These are phyloP conservation scores for Wickerhamiella sorbophila DNA, from an alignment of 805 yeast genomes.

Conservation along the genomic window DNA sequence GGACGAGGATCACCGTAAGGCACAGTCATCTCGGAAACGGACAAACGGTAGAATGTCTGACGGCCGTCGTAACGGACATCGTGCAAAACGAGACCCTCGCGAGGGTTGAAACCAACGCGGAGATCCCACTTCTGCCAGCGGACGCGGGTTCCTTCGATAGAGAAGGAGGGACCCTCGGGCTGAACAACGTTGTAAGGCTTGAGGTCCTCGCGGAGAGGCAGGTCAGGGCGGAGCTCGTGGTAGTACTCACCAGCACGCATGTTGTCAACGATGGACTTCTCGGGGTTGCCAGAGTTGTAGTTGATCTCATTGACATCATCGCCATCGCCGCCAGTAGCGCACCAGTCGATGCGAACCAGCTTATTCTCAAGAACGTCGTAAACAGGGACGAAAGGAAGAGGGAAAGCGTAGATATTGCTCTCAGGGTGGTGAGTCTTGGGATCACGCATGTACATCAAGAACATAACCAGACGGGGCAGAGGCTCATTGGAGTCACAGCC, in stretches of 20 bases:
- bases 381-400: conserved; percentile 60
- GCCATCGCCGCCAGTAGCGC: conserved; percentile 55
- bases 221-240: conserved; percentile 48
- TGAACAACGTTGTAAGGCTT: conserved; percentile 69
- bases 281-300: conserved; percentile 42
- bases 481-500: conserved; percentile 51
- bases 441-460: conserved; percentile 64
- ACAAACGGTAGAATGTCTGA: conserved; percentile 55
- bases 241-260: conserved; percentile 57
- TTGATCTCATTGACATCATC: conserved; percentile 46
- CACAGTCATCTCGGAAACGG: conserved; percentile 73
- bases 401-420: conserved; percentile 51
- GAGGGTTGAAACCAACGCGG: conserved; percentile 49
- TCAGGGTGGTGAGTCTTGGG: conserved; percentile 33
- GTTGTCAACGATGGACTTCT: conserved; percentile 37
- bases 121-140: conserved; percentile 79
- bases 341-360: conserved; percentile 56
- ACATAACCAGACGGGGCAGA: conserved; percentile 35
- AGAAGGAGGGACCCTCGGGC: conserved; percentile 73
- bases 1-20: conserved; percentile 76
- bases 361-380: conserved; percentile 47
- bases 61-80: conserved; percentile 66
- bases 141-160: conserved; percentile 43
- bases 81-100: conserved; percentile 69
- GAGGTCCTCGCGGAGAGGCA: conserved; percentile 39